These are phyloP conservation scores for Malus sylvestris DNA, from an alignment of 306 rosid genomes.

Conservation along the genomic window DNA sequence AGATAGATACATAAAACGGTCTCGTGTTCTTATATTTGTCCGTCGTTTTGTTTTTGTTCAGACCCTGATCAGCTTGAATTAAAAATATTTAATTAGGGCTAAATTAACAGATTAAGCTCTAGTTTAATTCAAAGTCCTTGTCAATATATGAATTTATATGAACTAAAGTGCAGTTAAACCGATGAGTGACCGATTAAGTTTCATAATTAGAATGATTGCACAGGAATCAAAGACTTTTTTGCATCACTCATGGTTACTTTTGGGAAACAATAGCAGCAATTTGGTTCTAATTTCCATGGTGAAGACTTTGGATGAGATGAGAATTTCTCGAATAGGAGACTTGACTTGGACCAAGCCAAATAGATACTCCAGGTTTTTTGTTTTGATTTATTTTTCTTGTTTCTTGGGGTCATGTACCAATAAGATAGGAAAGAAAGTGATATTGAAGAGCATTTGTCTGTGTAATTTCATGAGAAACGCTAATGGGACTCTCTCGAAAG, in stretches of 20 bases:
- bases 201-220: background rate
- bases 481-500: no score
- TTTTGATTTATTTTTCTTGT: background rate
- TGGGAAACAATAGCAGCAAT: slow-evolving; percentile 4
- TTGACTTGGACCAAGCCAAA: background rate
- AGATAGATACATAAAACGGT: background rate
- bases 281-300: background rate
- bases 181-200: background rate
- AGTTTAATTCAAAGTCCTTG: background rate
- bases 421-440: background rate
- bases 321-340: background rate
- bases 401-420: background rate
- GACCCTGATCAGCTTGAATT: background rate
- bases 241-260: background rate
- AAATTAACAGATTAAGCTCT: background rate
- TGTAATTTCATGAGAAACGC: background rate
- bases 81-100: no score
- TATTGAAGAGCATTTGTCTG: background rate
- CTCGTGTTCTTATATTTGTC: background rate
- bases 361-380: background rate
- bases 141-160: background rate
- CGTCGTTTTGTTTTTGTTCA: background rate
- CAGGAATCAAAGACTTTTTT: slow-evolving; percentile 13
- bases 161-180: background rate
- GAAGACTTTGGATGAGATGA: background rate